Evolutionary conservation across 148 eudicot genomes (phyloP).

Genomic region (Pouteria glomerata): DNA sequence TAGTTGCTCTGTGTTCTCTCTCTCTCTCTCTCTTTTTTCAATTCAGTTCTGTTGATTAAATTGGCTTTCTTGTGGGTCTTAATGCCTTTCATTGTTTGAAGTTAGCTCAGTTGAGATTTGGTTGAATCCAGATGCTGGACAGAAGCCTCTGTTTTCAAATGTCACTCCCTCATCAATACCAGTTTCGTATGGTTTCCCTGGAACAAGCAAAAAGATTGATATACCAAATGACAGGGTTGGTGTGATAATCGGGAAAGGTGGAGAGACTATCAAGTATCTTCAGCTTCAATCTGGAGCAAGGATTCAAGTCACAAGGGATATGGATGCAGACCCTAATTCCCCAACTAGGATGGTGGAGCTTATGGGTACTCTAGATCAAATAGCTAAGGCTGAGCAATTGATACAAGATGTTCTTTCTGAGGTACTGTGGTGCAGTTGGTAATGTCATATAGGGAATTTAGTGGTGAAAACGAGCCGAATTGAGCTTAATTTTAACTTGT

Average conservation of each 20-base stretch:
- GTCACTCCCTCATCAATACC: constrained; percentile 25
- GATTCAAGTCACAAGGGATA: constrained; percentile 88
- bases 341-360: constrained; percentile 66
- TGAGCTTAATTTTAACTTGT: no score
- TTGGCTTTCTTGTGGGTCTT: background rate
- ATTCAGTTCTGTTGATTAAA: no score
- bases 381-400: constrained; percentile 74
- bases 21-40: background rate
- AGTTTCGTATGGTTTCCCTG: constrained; percentile 44
- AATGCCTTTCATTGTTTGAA: background rate
- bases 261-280: constrained; percentile 86
- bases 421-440: constrained; percentile 30
- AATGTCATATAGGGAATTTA: background rate
- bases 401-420: constrained; percentile 77
- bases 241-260: constrained; percentile 88
- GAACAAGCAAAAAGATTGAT: constrained; percentile 65
- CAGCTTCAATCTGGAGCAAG: constrained; percentile 88
- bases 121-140: constrained; percentile 33
- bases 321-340: constrained; percentile 71
- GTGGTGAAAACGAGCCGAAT: no score
- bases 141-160: constrained; percentile 39
- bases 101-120: background rate
- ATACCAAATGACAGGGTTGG: constrained; percentile 92
- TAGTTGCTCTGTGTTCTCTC: background rate
- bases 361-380: constrained; percentile 69